Evolutionary conservation across 768 basidiomycete species (phyloP), one percentile per base, ranked within the genome.

Genomic region (Mycena kentingensis): DNA sequence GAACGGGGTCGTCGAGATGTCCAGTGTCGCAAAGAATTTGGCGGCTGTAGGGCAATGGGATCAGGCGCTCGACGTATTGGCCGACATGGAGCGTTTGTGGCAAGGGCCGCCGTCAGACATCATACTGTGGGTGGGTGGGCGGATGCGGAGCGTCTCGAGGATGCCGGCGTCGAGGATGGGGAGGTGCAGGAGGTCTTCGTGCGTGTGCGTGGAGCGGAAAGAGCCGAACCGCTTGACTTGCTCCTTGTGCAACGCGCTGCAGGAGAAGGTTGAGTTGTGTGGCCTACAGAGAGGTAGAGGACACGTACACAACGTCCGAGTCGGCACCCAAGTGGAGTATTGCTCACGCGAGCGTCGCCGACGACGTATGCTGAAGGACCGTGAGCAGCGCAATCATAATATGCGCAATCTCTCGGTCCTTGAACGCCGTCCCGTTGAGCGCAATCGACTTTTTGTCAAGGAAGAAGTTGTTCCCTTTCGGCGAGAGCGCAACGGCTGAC

Each of bases 321-420:
- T 85, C 80, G 58, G 82, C 74, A 25, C 94, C 96, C 26, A 98
- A 68, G 64, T 97, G 93, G 35, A 98, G 81, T 29, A 98, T 77
- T 15, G 86, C 67, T 97, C 97, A 99, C 8, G 93, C 87, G 27
- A 85, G 85, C 18, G 91, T 87, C 2, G 97, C 87, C 15, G 97
- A 96, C 62, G 89, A 92, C 0, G 97, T 99, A 72, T 99, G 97
- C 73, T 99, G 97, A 31, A 97, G 97, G 36, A 96, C 97, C 97
- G 98, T 98, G 58, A 99, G 85, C 38, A 99, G 82, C 15, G 96
- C 97, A 64, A 98, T 99, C 88, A 99, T 85, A 66, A 99, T 94
- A 67, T 98, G 96, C 0, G 97, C 93, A 54, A 98, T 88, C 69
- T 98, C 93, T 60, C 88, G 86, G 65, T 99, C 94, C 55, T 77